A percentile compares a stretch with the other conserved stretches of the same genome.
phyloP scores from a whole-genome alignment of 345 rosid genomes.

The Balakata baccata region DNA sequence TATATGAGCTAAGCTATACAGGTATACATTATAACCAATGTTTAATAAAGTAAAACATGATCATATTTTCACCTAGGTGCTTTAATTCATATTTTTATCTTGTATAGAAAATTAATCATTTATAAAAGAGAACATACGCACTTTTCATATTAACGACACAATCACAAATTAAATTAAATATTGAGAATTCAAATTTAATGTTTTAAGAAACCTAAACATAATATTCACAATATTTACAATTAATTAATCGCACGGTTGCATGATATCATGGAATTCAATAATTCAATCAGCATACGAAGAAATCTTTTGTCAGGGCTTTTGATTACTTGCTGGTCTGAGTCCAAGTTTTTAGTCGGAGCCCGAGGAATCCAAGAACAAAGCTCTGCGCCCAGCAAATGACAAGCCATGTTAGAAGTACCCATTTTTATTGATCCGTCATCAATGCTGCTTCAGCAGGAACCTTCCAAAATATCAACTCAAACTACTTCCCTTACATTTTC shows the following conservation, averaged over 20 bases:
- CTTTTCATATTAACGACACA: background rate
- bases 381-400: background rate
- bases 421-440: background rate
- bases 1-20: no score
- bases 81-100: no score
- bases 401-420: background rate
- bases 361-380: background rate
- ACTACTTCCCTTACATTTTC: background rate
- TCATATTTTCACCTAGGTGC: background rate
- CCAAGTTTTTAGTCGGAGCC: background rate
- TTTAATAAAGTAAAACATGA: no score
- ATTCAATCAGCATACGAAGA: background rate
- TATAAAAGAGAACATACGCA: background rate
- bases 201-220: background rate
- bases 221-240: background rate
- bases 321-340: background rate
- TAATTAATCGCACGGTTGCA: background rate
- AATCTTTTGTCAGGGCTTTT: background rate
- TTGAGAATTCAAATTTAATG: background rate
- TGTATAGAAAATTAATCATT: background rate
- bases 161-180: background rate
- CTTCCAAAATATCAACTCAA: conserved; percentile 2
- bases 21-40: no score
- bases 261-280: background rate
- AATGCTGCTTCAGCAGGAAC: background rate